Base-by-base conservation (phyloP, 306 rosid species). In the Medicago ruthenica region DNA sequence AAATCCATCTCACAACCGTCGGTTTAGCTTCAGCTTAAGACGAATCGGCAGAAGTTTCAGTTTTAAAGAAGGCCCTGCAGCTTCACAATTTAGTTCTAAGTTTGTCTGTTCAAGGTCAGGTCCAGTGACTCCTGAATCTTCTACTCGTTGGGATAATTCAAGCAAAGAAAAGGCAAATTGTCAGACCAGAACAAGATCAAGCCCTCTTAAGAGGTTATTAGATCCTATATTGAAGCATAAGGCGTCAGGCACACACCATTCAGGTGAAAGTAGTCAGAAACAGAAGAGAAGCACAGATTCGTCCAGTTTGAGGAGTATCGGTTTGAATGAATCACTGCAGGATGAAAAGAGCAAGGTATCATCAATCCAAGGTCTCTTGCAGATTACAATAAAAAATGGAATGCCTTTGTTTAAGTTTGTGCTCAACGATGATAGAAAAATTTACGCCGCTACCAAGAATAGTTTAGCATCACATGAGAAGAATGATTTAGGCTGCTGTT, bases 1-100 rank as follows among this genome's bases (percentile, higher is more conserved):
- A 80, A 82, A 82, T 69, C 71, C 89, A 59, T 91, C 93, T 51
- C 96, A 90, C 71, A 82, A 73, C 73, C 93, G 89, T 37, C 89
- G 98, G 70, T 87, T 90, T 81, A 94, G 97, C 90, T 94, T 94
- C 93, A 87, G 95, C 91, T 82, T 94, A 55, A 84, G 89, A 15
- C 87, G 90, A 59, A 76, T 94, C 17, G 84, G 98, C 22, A 92
- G 98, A 90, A 94, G 98, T 81, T 83, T 92, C 83, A 94, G 98
- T 85, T 94, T 92, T 72, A 94, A 94, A 83, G 98, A 94, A 80
- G 88, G 84, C 17, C 79, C 88, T 1, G 71, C 82, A 2, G 67
- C 71, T 69, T 91, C 96, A 20, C 88, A 71, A 71, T 47, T 80
- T 79, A 80, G 80, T 70, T 86, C 98, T 37, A 79, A 83, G 39